Evolutionary conservation across 2,329 filamentous ascomycete species (phyloP).

Genomic region (Ascochyta pisi): DNA sequence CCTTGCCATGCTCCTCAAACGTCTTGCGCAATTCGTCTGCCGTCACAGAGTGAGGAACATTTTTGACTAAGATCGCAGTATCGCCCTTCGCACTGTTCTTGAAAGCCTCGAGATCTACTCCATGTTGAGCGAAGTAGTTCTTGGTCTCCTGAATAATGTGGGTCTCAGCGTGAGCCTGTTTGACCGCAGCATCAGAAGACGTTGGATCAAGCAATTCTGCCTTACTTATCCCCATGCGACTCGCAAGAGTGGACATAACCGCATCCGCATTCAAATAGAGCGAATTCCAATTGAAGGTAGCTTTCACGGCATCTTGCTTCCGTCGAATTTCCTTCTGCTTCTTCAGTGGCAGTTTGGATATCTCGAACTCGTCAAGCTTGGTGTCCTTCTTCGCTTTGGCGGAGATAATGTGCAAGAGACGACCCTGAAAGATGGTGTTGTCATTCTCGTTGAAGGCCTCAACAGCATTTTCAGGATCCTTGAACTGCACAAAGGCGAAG

Average conservation of each 20-base stretch:
- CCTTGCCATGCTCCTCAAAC: constrained; percentile 84
- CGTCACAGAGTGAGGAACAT: constrained; percentile 85
- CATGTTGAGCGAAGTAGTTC: constrained; percentile 84
- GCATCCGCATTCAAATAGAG: constrained; percentile 97
- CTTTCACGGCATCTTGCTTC: constrained; percentile 78
- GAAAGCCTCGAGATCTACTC: constrained; percentile 91
- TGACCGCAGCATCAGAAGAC: constrained; percentile 90
- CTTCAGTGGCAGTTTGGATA: constrained; percentile 92
- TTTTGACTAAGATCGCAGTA: constrained; percentile 89
- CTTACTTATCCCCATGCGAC: constrained; percentile 87
- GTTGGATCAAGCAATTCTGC: constrained; percentile 94
- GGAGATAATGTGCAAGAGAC: constrained; percentile 88
- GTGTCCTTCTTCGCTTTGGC: constrained; percentile 81
- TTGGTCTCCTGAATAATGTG: constrained; percentile 97
- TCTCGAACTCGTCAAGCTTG: constrained; percentile 83
- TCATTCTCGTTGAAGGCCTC: constrained; percentile 81
- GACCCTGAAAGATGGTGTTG: constrained; percentile 87
- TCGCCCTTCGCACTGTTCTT: constrained; percentile 85
- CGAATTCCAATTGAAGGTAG: constrained; percentile 97
- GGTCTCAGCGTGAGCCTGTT: constrained; percentile 96
- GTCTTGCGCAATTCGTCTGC: constrained; percentile 78
- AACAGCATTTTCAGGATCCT: constrained; percentile 73
- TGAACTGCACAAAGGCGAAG: constrained; percentile 85
- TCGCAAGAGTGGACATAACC: constrained; percentile 87
- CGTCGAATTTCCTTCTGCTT: constrained; percentile 91